These are phyloP conservation scores for Volvox africanus DNA, from an alignment of 139 green algal species.

Conservation along the genomic window DNA sequence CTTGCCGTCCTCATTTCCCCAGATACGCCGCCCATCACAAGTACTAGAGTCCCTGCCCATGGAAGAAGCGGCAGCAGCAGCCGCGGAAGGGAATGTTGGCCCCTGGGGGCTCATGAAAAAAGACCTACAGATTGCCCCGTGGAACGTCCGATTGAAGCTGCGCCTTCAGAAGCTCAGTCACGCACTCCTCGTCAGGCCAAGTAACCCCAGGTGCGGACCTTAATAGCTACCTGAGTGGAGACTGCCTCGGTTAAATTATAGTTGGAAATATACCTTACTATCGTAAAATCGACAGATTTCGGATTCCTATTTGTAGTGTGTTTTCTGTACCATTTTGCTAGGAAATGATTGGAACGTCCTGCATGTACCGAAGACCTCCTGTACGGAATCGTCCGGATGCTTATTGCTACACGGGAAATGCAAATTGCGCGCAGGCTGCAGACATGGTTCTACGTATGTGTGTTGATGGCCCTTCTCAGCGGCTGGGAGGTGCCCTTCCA, in stretches of 20 bases:
- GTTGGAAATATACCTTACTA: no score
- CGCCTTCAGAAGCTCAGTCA: not conserved
- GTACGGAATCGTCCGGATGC: no score
- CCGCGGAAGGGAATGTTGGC: not conserved
- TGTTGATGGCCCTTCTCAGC: not conserved
- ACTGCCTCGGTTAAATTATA: no score
- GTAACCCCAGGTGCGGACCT: not conserved
- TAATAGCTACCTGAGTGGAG: no score
- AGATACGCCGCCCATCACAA: constrained; percentile 14
- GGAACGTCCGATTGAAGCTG: not conserved
- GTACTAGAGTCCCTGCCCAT: not conserved
- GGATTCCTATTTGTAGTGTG: no score
- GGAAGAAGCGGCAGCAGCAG: not conserved
- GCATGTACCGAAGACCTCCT: no score
- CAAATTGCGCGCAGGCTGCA: constrained; percentile 16
- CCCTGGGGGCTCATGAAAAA: constrained; percentile 1
- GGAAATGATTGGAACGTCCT: no score
- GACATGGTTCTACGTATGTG: constrained; percentile 18
- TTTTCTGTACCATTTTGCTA: no score
- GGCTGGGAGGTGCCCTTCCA: constrained; percentile 43
- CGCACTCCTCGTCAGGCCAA: not conserved
- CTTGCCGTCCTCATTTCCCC: not conserved
- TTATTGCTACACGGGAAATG: no score
- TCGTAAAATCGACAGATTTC: no score
- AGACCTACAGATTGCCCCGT: not conserved